These are phyloP conservation scores for Alectoria sarmentosa DNA, from an alignment of 495 filamentous ascomycete genomes.

Conservation along the genomic window DNA sequence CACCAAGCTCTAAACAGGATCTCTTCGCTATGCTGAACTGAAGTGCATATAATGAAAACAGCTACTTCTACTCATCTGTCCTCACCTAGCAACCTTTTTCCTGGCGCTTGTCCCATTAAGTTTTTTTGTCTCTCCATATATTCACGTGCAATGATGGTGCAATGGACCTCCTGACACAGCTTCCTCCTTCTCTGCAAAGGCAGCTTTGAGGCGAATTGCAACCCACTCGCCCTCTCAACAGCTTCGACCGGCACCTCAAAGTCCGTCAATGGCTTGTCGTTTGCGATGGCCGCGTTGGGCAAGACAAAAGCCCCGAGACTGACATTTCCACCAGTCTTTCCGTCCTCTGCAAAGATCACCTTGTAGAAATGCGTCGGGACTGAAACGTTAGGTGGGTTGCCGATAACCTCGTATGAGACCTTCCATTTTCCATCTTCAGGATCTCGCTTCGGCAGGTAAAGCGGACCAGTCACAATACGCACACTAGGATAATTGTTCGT, in stretches of 20 bases:
- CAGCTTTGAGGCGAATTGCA: conserved; percentile 82
- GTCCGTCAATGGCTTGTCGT: conserved; percentile 72
- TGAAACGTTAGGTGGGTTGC: conserved; percentile 84
- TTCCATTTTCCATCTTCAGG: conserved; percentile 83
- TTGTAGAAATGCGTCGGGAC: conserved; percentile 99
- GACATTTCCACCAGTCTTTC: conserved; percentile 62
- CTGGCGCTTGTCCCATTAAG: conserved; percentile 21
- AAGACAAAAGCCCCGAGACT: conserved; percentile 91
- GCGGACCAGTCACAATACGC: conserved; percentile 83
- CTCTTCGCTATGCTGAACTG: conserved; percentile 10
- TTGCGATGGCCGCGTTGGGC: conserved; percentile 85
- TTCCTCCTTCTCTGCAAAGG: conserved; percentile 63
- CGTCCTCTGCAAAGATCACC: conserved; percentile 91
- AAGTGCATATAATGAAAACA: too few relatives aligned
- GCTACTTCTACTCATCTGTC: not conserved
- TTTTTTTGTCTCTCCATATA: conserved; percentile 39
- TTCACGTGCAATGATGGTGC: conserved; percentile 72
- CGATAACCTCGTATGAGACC: conserved; percentile 95
- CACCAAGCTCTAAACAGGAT: not conserved
- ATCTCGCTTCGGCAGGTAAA: conserved; percentile 81
- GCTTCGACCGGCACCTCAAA: conserved; percentile 94
- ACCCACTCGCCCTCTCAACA: conserved; percentile 81
- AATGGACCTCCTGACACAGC: conserved; percentile 79
- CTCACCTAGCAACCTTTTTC: not conserved
- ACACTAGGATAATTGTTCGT: conserved; percentile 78